Conservation (phyloP, 306 rosid species). For the Prunus mume region DNA sequence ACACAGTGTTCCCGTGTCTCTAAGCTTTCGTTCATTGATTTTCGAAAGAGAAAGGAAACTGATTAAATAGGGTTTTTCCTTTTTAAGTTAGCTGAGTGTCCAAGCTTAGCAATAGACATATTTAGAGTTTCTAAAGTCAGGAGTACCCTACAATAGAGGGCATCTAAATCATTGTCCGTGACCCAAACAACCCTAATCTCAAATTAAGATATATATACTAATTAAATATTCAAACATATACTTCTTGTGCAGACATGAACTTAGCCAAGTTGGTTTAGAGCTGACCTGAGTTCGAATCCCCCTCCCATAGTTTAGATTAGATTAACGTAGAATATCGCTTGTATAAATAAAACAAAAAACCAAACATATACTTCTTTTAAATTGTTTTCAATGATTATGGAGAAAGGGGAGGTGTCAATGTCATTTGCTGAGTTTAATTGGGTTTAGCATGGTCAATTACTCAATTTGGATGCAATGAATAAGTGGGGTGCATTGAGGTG, state of each 20-base stretch:
- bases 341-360: neutral
- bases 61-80: neutral
- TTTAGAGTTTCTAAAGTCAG: neutral
- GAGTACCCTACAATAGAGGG: constrained; percentile 10
- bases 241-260: neutral
- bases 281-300: neutral
- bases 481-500: neutral
- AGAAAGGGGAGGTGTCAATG: neutral
- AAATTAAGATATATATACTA: neutral
- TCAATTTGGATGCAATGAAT: neutral
- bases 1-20: constrained; percentile 19
- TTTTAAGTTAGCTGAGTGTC: neutral
- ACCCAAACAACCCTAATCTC: neutral
- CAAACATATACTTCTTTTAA: neutral
- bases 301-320: neutral
- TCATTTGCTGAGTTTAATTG: neutral
- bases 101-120: neutral
- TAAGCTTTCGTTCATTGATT: constrained; percentile 10
- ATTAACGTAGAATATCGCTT: neutral
- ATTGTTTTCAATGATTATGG: constrained; percentile 1
- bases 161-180: constrained; percentile 16
- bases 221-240: neutral
- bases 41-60: constrained; percentile 4
- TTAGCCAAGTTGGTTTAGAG: neutral
- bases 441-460: constrained; percentile 11